phyloP scores from a whole-genome alignment of 768 basidiomycete species.

The Amanita rubescens region DNA sequence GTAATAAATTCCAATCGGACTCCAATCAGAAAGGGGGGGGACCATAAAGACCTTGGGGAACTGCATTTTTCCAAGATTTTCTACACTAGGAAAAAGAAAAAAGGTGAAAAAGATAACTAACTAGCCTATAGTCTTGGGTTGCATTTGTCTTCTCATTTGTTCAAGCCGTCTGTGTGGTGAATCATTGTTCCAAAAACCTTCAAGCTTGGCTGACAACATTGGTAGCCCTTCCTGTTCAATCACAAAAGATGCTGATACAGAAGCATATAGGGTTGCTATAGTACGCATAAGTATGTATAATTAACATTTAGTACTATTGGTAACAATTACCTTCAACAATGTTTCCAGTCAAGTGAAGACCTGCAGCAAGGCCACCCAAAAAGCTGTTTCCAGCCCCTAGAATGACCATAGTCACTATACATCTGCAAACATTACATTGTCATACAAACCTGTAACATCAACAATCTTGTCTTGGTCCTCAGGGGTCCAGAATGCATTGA shows the following conservation, averaged over 20 bases:
- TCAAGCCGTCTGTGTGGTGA: conserved; percentile 50
- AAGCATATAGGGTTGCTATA: conserved; percentile 65
- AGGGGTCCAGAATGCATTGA: conserved; percentile 67
- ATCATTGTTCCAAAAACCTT: conserved; percentile 65
- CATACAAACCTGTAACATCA: conserved; percentile 72
- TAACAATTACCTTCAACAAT: conserved; percentile 62
- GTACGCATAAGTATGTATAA: neutral
- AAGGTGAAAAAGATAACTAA: too few relatives aligned
- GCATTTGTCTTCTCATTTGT: conserved; percentile 34
- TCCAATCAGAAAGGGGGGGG: too few relatives aligned
- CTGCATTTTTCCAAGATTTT: too few relatives aligned
- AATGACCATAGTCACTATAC: too few relatives aligned
- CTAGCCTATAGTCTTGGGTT: conserved; percentile 1
- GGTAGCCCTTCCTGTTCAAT: conserved; percentile 84
- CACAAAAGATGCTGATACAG: conserved; percentile 74
- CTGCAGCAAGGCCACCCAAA: conserved; percentile 77
- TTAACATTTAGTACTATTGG: too few relatives aligned
- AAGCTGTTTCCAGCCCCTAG: conserved; percentile 89
- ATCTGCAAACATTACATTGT: neutral
- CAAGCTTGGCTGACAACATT: conserved; percentile 28
- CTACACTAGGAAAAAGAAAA: too few relatives aligned
- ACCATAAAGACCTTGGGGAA: too few relatives aligned
- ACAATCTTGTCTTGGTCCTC: conserved; percentile 42
- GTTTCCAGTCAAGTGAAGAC: conserved; percentile 48
- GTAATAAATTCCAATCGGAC: too few relatives aligned